Conservation (phyloP, 1,284 basidiomycete genomes). For the Cryptococcus wingfieldii region DNA sequence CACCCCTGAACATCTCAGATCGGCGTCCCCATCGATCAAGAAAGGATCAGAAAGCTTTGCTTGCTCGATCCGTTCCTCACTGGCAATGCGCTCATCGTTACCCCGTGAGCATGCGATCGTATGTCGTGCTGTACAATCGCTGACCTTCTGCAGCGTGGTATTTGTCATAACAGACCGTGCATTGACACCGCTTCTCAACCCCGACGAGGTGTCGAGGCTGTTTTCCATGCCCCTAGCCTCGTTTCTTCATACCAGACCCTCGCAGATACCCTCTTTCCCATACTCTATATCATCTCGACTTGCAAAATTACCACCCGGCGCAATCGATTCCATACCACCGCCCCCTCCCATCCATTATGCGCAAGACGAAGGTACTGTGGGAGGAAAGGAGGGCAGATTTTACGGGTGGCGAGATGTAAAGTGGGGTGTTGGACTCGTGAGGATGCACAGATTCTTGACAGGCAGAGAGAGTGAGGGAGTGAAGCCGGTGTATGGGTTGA, state of each 20-base stretch:
- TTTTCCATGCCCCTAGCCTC: constrained; percentile 75
- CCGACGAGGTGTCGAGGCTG: constrained; percentile 67
- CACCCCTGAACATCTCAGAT: constrained; percentile 54
- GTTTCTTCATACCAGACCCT: constrained; percentile 63
- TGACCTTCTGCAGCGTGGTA: constrained; percentile 58
- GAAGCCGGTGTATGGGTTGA: constrained; percentile 76
- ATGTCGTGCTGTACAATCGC: background rate
- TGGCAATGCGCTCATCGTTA: constrained; percentile 67
- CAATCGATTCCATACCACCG: constrained; percentile 12
- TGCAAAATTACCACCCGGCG: constrained; percentile 9
- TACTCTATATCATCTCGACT: constrained; percentile 31
- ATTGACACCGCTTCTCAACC: constrained; percentile 68
- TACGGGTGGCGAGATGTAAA: constrained; percentile 61
- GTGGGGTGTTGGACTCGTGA: constrained; percentile 50
- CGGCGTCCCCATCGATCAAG: constrained; percentile 66
- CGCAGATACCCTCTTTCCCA: constrained; percentile 54
- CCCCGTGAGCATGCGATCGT: constrained; percentile 58
- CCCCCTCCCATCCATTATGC: constrained; percentile 21
- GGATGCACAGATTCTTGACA: constrained; percentile 73
- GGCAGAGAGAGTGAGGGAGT: constrained; percentile 72
- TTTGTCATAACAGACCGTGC: constrained; percentile 65
- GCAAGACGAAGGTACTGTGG: constrained; percentile 17
- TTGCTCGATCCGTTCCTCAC: constrained; percentile 70
- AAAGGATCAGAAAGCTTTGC: constrained; percentile 67
- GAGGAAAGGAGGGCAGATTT: constrained; percentile 51